Conservation (phyloP, 1,284 basidiomycete genomes). For the Meira nashicola region DNA sequence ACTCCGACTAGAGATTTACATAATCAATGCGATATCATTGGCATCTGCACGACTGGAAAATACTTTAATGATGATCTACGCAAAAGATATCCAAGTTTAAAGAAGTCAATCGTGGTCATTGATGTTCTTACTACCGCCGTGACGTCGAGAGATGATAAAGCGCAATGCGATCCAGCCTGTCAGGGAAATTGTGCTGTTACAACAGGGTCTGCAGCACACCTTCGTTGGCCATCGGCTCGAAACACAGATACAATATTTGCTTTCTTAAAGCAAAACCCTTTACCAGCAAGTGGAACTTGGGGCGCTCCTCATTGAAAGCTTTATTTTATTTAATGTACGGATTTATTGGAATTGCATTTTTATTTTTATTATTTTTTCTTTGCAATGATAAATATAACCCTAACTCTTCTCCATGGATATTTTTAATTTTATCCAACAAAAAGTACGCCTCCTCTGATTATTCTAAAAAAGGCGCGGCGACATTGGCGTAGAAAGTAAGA, state of each 20-base stretch:
- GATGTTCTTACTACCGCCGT: neutral
- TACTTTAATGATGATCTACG: neutral
- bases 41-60: neutral
- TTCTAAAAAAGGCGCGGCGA: too few relatives aligned
- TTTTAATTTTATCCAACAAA: too few relatives aligned
- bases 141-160: neutral
- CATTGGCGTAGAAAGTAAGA: too few relatives aligned
- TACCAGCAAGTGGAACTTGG: neutral
- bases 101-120: neutral
- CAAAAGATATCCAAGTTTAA: neutral
- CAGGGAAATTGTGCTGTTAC: neutral
- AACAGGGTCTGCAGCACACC: neutral
- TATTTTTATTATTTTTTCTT: too few relatives aligned
- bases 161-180: neutral
- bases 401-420: too few relatives aligned
- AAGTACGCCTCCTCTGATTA: too few relatives aligned
- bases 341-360: too few relatives aligned
- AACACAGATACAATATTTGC: neutral
- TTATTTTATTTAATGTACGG: too few relatives aligned
- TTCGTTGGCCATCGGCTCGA: neutral
- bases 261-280: neutral
- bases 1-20: constrained; percentile 1
- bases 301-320: neutral
- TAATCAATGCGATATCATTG: neutral
- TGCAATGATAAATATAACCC: too few relatives aligned